These are phyloP conservation scores for Vigna trinervia DNA, from an alignment of 306 rosid genomes.

Conservation along the genomic window DNA sequence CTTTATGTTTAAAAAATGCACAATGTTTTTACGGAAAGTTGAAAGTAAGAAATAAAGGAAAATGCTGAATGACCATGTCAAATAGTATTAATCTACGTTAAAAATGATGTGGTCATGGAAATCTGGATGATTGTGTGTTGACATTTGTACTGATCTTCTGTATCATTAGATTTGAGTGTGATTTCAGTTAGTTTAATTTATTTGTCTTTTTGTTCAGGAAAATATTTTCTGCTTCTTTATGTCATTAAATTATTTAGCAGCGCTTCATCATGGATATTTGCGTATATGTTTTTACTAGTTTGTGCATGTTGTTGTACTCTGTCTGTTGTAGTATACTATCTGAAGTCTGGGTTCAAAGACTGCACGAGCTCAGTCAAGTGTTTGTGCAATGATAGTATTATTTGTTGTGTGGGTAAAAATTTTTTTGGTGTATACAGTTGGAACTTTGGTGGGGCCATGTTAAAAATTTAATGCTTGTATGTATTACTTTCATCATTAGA, in stretches of 20 bases:
- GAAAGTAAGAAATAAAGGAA: background rate
- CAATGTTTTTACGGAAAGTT: conserved; percentile 6
- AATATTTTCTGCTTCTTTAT: background rate
- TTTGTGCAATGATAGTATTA: background rate
- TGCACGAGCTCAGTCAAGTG: conserved; percentile 14
- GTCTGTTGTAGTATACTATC: conserved; percentile 26
- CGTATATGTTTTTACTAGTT: background rate
- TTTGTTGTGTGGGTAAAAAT: background rate
- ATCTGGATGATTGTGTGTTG: background rate
- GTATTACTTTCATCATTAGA: background rate
- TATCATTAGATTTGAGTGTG: conserved; percentile 13
- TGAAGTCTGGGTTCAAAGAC: conserved; percentile 37
- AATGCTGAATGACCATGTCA: conserved; percentile 38
- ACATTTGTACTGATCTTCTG: background rate
- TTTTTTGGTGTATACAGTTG: conserved; percentile 4
- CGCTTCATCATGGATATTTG: background rate
- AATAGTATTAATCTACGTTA: conserved; percentile 8
- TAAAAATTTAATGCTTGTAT: background rate
- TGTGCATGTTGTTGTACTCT: background rate
- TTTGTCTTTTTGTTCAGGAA: background rate
- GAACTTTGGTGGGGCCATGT: background rate
- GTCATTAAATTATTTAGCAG: background rate
- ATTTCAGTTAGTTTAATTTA: conserved; percentile 24
- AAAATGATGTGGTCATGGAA: conserved; percentile 8
- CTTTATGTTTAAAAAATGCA: conserved; percentile 26